Conservation (phyloP, 441 rosid genomes). For the Biscutella laevigata region DNA sequence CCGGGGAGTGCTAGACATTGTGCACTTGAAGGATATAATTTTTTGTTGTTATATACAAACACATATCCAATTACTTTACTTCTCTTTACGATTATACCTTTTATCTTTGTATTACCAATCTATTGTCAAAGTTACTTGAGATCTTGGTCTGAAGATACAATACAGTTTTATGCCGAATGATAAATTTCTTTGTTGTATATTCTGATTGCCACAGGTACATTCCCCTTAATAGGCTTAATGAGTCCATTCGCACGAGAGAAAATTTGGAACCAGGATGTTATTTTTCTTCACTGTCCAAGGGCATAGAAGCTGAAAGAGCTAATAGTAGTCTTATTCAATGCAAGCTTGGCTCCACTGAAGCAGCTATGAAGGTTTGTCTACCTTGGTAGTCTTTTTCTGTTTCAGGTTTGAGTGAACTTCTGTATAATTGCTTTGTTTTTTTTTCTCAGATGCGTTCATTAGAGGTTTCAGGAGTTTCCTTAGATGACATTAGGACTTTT, state of each 20-base stretch:
- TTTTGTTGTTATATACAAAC: no score
- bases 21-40: no score
- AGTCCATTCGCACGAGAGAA: slow-evolving; percentile 32
- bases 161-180: background rate
- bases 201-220: slow-evolving; percentile 49
- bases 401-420: background rate
- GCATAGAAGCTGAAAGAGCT: slow-evolving; percentile 49
- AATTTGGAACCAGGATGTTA: slow-evolving; percentile 34
- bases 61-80: background rate
- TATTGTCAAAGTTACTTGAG: background rate
- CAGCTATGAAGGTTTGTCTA: slow-evolving; percentile 61
- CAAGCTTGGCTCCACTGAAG: slow-evolving; percentile 61
- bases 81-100: background rate
- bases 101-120: background rate
- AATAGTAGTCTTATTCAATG: slow-evolving; percentile 52
- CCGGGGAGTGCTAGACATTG: no score
- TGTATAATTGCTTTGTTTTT: background rate
- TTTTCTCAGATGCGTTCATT: slow-evolving; percentile 53
- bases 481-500: slow-evolving; percentile 56
- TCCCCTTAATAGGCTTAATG: slow-evolving; percentile 54
- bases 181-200: slow-evolving; percentile 13
- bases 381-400: slow-evolving; percentile 8
- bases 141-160: background rate
- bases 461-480: slow-evolving; percentile 44
- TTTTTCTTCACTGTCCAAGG: slow-evolving; percentile 45